Evolutionary conservation across 2,329 filamentous ascomycete species (phyloP).

Genomic region (Nothophaeocryptopus gaeumannii): DNA sequence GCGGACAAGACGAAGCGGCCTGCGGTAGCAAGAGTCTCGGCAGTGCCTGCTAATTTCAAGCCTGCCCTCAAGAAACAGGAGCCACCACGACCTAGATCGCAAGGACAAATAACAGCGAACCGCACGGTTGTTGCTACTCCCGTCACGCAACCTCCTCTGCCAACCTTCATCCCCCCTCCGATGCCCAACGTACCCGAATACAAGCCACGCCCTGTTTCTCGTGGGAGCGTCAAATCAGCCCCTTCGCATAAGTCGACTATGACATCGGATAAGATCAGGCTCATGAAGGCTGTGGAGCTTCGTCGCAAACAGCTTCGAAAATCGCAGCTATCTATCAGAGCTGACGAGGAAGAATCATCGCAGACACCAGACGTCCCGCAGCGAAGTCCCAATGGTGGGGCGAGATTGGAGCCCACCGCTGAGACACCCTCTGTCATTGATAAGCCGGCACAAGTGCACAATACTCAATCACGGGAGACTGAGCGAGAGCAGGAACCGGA

Average conservation of each 20-base stretch:
- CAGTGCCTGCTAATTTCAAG: slow-evolving; percentile 29
- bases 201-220: slow-evolving; percentile 34
- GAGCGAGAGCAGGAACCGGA: slow-evolving; percentile 15
- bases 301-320: slow-evolving; percentile 71
- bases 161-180: slow-evolving; percentile 25
- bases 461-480: background rate
- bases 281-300: slow-evolving; percentile 92
- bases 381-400: background rate
- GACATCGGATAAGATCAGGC: slow-evolving; percentile 81
- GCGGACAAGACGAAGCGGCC: slow-evolving; percentile 51
- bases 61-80: slow-evolving; percentile 31
- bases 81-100: slow-evolving; percentile 36
- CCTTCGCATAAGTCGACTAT: slow-evolving; percentile 49
- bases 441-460: background rate
- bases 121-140: slow-evolving; percentile 12
- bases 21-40: slow-evolving; percentile 51
- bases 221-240: slow-evolving; percentile 43
- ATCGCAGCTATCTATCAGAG: slow-evolving; percentile 15
- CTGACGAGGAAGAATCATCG: slow-evolving; percentile 18
- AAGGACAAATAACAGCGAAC: slow-evolving; percentile 22
- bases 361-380: slow-evolving; percentile 20
- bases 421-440: background rate
- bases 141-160: background rate
- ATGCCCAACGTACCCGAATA: slow-evolving; percentile 36
- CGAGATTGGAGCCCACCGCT: background rate